A percentile compares a stretch with the other conserved stretches of the same genome.
These are phyloP conservation scores for Climacium dendroides DNA, from an alignment of 225 moss, liverwort and hornwort genomes.

Conservation along the genomic window DNA sequence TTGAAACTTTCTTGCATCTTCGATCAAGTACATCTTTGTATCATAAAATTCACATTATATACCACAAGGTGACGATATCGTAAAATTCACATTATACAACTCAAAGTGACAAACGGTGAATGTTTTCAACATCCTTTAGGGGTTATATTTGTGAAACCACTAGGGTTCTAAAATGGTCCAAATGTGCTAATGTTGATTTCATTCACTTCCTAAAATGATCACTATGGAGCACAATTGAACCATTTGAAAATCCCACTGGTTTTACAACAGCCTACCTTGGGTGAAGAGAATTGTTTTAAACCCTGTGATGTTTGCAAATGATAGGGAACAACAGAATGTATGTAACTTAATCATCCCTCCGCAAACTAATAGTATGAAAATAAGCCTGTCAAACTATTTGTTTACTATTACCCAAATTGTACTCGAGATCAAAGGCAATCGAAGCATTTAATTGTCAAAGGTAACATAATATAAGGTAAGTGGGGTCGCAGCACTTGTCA, in stretches of 20 bases:
- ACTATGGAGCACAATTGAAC: neutral
- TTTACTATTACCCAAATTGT: neutral
- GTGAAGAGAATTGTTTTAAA: neutral
- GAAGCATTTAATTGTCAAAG: neutral
- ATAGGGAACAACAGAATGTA: neutral
- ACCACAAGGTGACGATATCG: fast-evolving
- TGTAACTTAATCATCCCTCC: too few species aligned
- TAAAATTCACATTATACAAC: too few species aligned
- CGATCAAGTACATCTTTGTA: neutral
- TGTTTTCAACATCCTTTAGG: neutral
- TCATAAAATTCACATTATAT: neutral
- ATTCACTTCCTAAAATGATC: neutral
- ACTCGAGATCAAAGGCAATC: neutral
- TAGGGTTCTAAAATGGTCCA: neutral
- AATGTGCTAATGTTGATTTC: neutral
- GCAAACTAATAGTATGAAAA: neutral
- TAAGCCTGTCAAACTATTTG: neutral
- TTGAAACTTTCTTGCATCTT: neutral
- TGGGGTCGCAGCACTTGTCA: neutral
- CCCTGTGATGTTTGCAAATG: neutral
- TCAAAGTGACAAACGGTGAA: too few species aligned
- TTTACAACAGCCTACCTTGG: neutral
- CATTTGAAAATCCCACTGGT: neutral
- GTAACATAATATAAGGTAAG: neutral
- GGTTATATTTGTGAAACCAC: neutral